These are phyloP conservation scores for Ogataea polymorpha DNA, from an alignment of 805 yeast genomes.

Conservation along the genomic window DNA sequence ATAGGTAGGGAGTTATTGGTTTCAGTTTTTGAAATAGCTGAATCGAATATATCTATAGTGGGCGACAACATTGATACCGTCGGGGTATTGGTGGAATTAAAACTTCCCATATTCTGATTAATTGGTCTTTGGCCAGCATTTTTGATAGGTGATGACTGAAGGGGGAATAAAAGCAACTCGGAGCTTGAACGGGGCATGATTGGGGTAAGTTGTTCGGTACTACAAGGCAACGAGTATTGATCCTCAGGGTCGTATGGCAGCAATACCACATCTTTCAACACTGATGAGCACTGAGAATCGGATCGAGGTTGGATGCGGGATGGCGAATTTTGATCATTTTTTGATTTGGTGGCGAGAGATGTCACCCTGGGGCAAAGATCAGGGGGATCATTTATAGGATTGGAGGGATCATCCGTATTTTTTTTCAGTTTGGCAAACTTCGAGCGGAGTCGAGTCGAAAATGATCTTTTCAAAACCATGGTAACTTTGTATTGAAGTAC, in stretches of 20 bases:
- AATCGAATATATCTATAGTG: conserved; percentile 5
- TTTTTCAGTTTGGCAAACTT: conserved; percentile 10
- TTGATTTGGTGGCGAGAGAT: not conserved
- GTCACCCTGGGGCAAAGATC: not conserved
- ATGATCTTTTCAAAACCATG: conserved; percentile 12
- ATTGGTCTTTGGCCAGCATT: conserved; percentile 5
- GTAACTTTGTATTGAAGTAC: not conserved
- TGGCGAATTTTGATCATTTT: not conserved
- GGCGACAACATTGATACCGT: conserved; percentile 9
- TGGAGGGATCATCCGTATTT: not conserved
- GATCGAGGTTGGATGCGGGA: not conserved
- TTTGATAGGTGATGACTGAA: conserved; percentile 4
- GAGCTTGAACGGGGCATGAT: conserved; percentile 19
- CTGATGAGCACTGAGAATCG: not conserved
- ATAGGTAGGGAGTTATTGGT: conserved; percentile 8
- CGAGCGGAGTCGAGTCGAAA: conserved; percentile 10
- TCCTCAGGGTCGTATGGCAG: conserved; percentile 29
- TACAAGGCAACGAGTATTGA: conserved; percentile 27
- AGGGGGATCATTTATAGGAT: conserved; percentile 1
- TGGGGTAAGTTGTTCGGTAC: conserved; percentile 28
- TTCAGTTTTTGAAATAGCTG: conserved; percentile 4
- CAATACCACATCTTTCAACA: conserved; percentile 19
- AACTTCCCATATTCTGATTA: conserved; percentile 9
- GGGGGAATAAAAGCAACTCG: conserved; percentile 6
- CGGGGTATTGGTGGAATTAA: conserved; percentile 17